These are phyloP conservation scores for Colletotrichum lupini DNA, from an alignment of 2,329 filamentous ascomycete species.

Conservation along the genomic window DNA sequence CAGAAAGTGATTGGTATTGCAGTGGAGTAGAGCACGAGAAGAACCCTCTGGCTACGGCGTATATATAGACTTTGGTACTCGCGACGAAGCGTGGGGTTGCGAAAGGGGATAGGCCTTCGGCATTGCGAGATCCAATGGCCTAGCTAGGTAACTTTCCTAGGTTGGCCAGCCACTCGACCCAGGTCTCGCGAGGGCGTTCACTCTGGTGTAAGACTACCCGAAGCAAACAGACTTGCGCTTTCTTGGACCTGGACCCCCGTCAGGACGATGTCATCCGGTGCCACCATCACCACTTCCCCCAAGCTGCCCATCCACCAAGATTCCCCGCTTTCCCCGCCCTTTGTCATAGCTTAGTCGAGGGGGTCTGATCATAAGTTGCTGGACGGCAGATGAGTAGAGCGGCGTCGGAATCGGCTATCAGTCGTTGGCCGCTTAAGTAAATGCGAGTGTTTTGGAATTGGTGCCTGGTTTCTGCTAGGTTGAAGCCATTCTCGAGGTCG, in stretches of 20 bases:
- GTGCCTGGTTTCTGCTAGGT: too few relatives aligned
- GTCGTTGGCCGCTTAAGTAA: neutral
- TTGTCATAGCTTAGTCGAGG: constrained; percentile 46
- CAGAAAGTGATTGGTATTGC: too few relatives aligned
- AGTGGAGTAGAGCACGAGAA: too few relatives aligned
- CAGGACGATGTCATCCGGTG: constrained; percentile 26
- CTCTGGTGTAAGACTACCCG: neutral
- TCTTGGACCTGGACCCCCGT: neutral
- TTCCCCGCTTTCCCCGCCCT: constrained; percentile 45
- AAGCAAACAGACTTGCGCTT: neutral
- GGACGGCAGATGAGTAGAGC: neutral
- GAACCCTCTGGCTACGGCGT: neutral
- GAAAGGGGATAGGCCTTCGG: neutral
- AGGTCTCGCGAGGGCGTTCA: neutral
- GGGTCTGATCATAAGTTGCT: constrained; percentile 4
- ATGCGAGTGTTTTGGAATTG: neutral
- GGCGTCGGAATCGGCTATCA: neutral
- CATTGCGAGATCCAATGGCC: neutral
- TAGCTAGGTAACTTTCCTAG: neutral
- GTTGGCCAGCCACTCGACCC: neutral
- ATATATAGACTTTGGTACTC: neutral
- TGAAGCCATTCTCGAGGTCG: neutral
- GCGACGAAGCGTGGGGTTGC: neutral
- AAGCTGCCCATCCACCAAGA: neutral
- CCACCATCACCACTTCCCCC: constrained; percentile 20